Percentiles rank a stretch among this genome's conserved stretches.
Evolutionary conservation across 2,329 filamentous ascomycete genomes (phyloP).

Genomic region (Magnaporthiopsis rhizophila): DNA sequence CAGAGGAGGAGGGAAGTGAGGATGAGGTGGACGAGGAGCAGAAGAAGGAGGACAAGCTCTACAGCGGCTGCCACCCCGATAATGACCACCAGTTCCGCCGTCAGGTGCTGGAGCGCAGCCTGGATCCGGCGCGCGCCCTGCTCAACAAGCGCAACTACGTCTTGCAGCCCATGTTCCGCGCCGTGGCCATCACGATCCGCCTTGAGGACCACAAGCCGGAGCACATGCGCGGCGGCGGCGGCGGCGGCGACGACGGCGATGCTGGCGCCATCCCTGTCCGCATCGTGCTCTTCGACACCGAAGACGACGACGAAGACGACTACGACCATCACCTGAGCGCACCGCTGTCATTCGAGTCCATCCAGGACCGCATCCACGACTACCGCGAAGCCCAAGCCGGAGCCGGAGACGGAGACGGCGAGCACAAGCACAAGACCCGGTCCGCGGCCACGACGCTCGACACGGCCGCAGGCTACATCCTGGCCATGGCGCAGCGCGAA

Average conservation of each 20-base stretch:
- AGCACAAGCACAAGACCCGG: neutral
- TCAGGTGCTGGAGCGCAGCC: neutral
- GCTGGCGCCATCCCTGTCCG: neutral
- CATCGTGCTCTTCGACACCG: neutral
- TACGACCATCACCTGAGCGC: neutral
- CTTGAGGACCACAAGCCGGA: neutral
- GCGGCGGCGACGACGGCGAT: neutral
- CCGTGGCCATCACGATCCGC: neutral
- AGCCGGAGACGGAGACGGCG: neutral
- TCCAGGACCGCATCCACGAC: neutral
- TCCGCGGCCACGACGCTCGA: neutral
- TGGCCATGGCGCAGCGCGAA: neutral
- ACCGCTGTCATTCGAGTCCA: neutral
- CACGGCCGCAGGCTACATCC: neutral
- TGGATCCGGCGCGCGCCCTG: neutral
- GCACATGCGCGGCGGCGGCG: neutral
- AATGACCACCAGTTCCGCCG: neutral
- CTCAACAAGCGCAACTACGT: slow-evolving; percentile 1
- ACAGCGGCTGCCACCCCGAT: neutral
- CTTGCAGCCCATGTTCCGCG: neutral
- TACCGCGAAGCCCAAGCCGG: neutral
- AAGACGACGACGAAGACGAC: neutral
- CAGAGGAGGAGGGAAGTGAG: neutral
- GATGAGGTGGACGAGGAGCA: neutral
- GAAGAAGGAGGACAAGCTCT: no score